Conservation (phyloP, 2,329 filamentous ascomycete genomes). For the Curvularia lunata region DNA sequence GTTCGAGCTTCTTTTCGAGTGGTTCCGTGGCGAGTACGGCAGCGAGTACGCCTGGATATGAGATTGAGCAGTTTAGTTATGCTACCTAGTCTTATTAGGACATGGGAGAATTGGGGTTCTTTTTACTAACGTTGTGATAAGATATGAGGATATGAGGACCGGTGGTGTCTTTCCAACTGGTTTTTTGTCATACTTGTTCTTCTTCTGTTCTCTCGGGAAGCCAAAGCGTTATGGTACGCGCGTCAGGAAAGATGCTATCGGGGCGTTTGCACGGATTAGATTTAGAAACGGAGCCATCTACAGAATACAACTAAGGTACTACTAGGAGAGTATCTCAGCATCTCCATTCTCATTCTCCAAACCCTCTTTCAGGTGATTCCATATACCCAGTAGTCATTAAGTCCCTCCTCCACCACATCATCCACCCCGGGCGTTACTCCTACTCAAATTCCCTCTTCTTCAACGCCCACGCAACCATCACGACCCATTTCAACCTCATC, state of each 20-base stretch:
- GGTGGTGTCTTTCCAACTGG: background rate
- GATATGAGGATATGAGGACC: background rate
- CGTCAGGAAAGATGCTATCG: background rate
- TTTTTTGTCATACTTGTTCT: background rate
- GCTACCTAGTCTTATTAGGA: background rate
- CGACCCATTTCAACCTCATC: too few relatives aligned
- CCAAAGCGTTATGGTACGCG: background rate
- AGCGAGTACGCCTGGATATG: slow-evolving; percentile 17
- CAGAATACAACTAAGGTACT: background rate
- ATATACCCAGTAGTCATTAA: too few relatives aligned
- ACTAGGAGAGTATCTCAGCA: too few relatives aligned
- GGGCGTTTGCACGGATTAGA: background rate
- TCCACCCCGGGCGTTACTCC: too few relatives aligned
- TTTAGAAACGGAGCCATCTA: background rate
- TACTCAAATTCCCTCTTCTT: too few relatives aligned
- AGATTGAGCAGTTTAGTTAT: slow-evolving; percentile 20
- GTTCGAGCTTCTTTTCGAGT: slow-evolving; percentile 23
- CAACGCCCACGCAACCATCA: too few relatives aligned
- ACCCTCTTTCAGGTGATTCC: too few relatives aligned
- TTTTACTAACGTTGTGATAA: background rate
- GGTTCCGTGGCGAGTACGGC: slow-evolving; percentile 14
- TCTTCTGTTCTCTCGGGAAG: background rate
- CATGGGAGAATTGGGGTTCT: background rate
- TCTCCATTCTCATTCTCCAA: too few relatives aligned
- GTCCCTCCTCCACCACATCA: too few relatives aligned